phyloP scores from a whole-genome alignment of 768 basidiomycete species.

The Trametopsis cervina region DNA sequence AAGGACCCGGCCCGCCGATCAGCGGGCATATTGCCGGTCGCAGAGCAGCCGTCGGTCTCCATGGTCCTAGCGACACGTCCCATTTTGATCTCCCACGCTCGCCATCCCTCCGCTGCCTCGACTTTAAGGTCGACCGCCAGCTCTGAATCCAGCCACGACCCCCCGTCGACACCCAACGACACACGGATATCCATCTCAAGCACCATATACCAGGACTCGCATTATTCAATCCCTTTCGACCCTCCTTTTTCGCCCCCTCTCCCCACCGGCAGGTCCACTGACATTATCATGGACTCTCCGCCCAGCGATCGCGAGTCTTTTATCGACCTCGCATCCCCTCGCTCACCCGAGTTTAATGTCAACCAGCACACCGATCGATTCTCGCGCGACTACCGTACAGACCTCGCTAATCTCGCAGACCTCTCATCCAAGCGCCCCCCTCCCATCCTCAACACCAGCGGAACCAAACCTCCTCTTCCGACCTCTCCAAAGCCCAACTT shows the following conservation, averaged over 20 bases:
- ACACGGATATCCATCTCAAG: slow-evolving; percentile 12
- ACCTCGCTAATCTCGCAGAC: background rate
- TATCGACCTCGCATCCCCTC: slow-evolving; percentile 38
- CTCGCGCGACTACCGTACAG: slow-evolving; percentile 4
- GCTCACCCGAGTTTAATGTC: slow-evolving; percentile 10
- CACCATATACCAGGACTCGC: slow-evolving; percentile 9
- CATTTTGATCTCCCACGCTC: slow-evolving; percentile 10
- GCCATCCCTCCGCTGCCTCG: slow-evolving; percentile 7
- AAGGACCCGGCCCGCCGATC: slow-evolving; percentile 8
- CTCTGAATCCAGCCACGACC: slow-evolving; percentile 18
- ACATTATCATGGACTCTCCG: slow-evolving; percentile 23
- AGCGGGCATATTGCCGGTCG: background rate
- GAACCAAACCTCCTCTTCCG: slow-evolving; percentile 8
- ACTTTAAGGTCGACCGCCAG: slow-evolving; percentile 5
- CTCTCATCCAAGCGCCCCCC: background rate
- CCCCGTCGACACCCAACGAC: slow-evolving; percentile 16
- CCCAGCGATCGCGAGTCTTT: slow-evolving; percentile 33
- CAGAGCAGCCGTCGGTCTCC: slow-evolving; percentile 1
- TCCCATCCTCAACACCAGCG: background rate
- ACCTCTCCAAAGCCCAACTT: slow-evolving; percentile 42
- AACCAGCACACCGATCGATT: slow-evolving; percentile 5
- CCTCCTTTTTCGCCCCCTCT: slow-evolving; percentile 4
- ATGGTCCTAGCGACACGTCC: background rate
- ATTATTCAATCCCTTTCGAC: slow-evolving; percentile 7
- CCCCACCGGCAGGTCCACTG: slow-evolving; percentile 11